Percentiles rank a stretch among this genome's conserved stretches.
These are phyloP conservation scores for Naganishia sp. DNA, from an alignment of 1,284 basidiomycete genomes.

Conservation along the genomic window DNA sequence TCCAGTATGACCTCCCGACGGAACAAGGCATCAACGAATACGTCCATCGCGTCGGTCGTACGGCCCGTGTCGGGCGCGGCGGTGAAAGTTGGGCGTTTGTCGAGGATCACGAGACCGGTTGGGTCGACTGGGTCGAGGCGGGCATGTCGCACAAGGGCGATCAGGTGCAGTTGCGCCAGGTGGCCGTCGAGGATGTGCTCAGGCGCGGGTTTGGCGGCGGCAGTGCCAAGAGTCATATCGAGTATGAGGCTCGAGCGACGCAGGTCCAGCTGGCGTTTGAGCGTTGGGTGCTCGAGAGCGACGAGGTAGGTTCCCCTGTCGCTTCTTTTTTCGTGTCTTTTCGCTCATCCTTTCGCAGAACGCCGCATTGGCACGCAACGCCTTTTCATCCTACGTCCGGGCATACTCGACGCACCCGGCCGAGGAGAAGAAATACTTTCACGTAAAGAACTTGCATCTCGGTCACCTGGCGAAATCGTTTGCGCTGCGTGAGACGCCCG, in stretches of 20 bases:
- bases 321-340: not conserved
- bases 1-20: constrained; percentile 96
- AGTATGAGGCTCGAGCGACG: constrained; percentile 88
- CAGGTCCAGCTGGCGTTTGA: constrained; percentile 95
- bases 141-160: constrained; percentile 63
- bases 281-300: constrained; percentile 79
- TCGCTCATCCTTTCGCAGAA: constrained; percentile 59
- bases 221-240: constrained; percentile 49
- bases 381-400: constrained; percentile 87
- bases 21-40: constrained; percentile 97
- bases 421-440: constrained; percentile 93
- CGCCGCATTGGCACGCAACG: constrained; percentile 73
- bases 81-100: constrained; percentile 93
- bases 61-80: constrained; percentile 85
- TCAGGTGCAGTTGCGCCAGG: constrained; percentile 62
- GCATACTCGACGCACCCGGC: constrained; percentile 97
- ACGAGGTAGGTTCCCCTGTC: constrained; percentile 61
- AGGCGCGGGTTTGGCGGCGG: constrained; percentile 66
- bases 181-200: constrained; percentile 70
- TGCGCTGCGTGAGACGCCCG: constrained; percentile 89
- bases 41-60: constrained; percentile 93
- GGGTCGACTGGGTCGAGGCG: constrained; percentile 82
- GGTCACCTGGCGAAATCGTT: constrained; percentile 97
- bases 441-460: constrained; percentile 87
- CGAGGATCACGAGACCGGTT: constrained; percentile 74